Evolutionary conservation across 106 monocot genomes (phyloP).

Genomic region (Acorus calamus): DNA sequence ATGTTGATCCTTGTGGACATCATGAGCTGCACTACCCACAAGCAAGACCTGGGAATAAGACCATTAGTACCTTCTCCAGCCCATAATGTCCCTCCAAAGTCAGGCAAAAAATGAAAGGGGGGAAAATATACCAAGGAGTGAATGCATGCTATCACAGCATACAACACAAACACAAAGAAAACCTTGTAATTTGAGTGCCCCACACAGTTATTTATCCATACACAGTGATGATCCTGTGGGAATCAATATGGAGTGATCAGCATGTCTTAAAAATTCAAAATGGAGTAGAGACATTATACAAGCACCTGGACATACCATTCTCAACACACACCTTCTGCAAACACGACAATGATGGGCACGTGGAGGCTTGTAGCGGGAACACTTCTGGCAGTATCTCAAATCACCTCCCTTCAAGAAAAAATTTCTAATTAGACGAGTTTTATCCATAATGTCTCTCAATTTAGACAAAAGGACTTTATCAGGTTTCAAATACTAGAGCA

Average conservation of each 20-base stretch:
- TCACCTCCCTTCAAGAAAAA: slow-evolving; percentile 65
- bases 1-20: slow-evolving; percentile 44
- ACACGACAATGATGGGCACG: slow-evolving; percentile 97
- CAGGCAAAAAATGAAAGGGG: not conserved
- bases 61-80: not conserved
- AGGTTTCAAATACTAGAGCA: too few species aligned
- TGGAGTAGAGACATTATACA: not conserved
- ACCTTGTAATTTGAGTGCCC: slow-evolving; percentile 95
- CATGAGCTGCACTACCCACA: slow-evolving; percentile 55
- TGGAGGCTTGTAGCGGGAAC: slow-evolving; percentile 89
- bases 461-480: too few species aligned
- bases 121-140: slow-evolving; percentile 61
- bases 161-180: slow-evolving; percentile 80
- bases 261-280: not conserved
- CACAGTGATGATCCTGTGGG: slow-evolving; percentile 94
- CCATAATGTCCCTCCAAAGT: not conserved
- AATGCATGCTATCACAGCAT: slow-evolving; percentile 76
- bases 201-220: slow-evolving; percentile 99
- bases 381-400: slow-evolving; percentile 94
- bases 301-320: slow-evolving; percentile 59
- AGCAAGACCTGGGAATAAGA: slow-evolving; percentile 49
- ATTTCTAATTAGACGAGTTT: too few species aligned
- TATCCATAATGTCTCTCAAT: not conserved
- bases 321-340: slow-evolving; percentile 97
- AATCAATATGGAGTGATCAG: slow-evolving; percentile 5